Conservation (phyloP, 139 green algal genomes). For the Limnomonas spitsbergensis region DNA sequence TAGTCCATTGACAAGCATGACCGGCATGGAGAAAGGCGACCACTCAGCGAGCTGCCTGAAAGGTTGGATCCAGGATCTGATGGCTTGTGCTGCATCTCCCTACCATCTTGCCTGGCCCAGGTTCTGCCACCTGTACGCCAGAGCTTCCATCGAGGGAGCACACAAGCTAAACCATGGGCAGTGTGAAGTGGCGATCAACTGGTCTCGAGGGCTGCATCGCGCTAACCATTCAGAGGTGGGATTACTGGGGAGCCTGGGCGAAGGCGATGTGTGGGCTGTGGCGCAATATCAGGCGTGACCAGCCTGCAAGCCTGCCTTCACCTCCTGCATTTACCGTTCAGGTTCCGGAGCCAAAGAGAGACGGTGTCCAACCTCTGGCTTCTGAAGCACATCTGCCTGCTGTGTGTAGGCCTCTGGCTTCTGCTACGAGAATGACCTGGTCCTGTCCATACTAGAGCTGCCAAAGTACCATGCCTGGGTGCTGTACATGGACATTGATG, state of each 20-base stretch:
- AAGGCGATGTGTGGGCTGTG: no score
- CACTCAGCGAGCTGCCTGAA: not conserved
- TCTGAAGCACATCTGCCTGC: no score
- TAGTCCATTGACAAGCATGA: no score
- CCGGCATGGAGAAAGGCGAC: not conserved
- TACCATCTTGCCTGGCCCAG: constrained; percentile 10
- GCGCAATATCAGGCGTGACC: no score
- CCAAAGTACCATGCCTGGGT: constrained; percentile 88
- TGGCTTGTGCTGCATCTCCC: not conserved
- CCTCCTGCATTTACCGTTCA: no score
- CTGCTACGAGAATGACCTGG: constrained; percentile 98
- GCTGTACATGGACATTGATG: constrained; percentile 89
- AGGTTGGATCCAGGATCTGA: not conserved
- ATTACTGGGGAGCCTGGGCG: no score
- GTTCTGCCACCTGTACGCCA: constrained; percentile 77
- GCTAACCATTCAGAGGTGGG: constrained; percentile 88
- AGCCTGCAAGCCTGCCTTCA: no score
- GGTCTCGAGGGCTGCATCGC: constrained; percentile 94
- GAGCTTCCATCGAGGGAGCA: constrained; percentile 73
- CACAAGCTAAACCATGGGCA: constrained; percentile 81
- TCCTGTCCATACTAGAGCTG: constrained; percentile 95
- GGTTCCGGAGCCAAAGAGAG: no score
- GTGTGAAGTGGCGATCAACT: constrained; percentile 95
- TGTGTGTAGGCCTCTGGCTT: constrained; percentile 75
- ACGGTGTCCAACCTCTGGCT: no score